A percentile compares a stretch with the other conserved stretches of the same genome.
Evolutionary conservation across 805 yeast species (phyloP).

Genomic region (Myxozyma mucilagina): DNA sequence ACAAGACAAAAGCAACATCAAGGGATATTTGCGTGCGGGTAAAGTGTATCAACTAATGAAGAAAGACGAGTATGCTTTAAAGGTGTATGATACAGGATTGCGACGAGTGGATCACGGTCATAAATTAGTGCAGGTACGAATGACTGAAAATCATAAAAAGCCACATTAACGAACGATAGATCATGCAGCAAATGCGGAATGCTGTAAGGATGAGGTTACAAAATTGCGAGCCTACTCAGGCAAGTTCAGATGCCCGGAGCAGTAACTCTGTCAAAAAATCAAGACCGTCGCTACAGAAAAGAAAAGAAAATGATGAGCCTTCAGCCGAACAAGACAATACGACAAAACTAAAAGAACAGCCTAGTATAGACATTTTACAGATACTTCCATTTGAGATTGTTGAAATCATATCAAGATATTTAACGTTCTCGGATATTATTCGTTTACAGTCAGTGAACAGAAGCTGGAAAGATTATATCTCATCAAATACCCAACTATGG

Average conservation of each 20-base stretch:
- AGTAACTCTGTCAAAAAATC: background rate
- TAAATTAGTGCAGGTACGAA: background rate
- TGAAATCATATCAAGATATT: constrained; percentile 5
- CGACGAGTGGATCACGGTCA: background rate
- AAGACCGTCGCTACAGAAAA: background rate
- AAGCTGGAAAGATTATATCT: constrained; percentile 8
- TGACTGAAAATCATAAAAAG: background rate
- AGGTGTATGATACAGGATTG: constrained; percentile 8
- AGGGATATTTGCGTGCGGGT: constrained; percentile 23
- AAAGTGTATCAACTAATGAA: constrained; percentile 6
- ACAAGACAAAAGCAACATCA: background rate
- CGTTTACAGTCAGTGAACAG: constrained; percentile 7
- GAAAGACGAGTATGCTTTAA: background rate
- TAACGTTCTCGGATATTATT: constrained; percentile 3
- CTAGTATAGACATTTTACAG: background rate
- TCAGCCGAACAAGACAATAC: background rate
- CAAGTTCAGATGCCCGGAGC: background rate
- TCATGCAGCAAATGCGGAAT: background rate
- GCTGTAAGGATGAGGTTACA: background rate
- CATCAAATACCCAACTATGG: constrained; percentile 8
- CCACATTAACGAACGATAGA: background rate
- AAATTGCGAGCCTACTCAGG: background rate
- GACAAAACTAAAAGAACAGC: background rate
- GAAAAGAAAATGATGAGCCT: background rate
- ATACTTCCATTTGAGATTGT: constrained; percentile 15